Percentiles rank a stretch among this genome's conserved stretches.
Evolutionary conservation across 2,329 filamentous ascomycete genomes (phyloP).

Genomic region (Colletotrichum godetiae): DNA sequence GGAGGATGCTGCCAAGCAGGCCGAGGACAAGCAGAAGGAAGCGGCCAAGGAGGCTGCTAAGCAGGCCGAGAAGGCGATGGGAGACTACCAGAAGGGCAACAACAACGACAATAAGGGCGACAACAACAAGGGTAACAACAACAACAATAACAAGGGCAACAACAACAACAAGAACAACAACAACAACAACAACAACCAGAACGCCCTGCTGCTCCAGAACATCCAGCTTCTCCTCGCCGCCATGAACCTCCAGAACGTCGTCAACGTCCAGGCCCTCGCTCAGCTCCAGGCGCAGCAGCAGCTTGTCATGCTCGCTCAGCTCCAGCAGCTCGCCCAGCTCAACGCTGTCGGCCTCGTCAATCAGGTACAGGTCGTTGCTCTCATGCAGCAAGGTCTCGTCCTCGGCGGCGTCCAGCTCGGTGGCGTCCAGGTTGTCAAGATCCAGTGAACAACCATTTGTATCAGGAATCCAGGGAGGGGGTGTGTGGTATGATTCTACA

Average conservation of each 20-base stretch:
- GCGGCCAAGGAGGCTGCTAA: not conserved
- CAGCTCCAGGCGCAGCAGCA: conserved; percentile 43
- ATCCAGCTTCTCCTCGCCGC: conserved; percentile 41
- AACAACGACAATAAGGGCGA: conserved; percentile 43
- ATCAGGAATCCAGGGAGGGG: conserved; percentile 34
- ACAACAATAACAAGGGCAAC: conserved; percentile 37
- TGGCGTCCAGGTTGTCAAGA: conserved; percentile 13
- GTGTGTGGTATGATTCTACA: too few relatives aligned
- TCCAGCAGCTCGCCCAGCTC: conserved; percentile 42
- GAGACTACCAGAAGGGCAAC: conserved; percentile 17
- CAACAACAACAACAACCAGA: conserved; percentile 35
- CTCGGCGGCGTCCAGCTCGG: conserved; percentile 30
- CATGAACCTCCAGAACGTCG: conserved; percentile 42
- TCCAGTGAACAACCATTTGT: conserved; percentile 45
- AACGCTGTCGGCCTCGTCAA: conserved; percentile 39
- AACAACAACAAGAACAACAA: conserved; percentile 42
- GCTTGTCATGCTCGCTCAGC: conserved; percentile 41
- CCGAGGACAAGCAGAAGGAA: too few relatives aligned
- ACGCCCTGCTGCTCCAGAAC: conserved; percentile 34
- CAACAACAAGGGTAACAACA: conserved; percentile 19
- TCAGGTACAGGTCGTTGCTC: conserved; percentile 37
- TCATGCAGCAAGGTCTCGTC: conserved; percentile 40
- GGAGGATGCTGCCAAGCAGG: conserved; percentile 7
- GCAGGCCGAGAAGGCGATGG: conserved; percentile 12
- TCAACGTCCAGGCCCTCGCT: conserved; percentile 42